Conservation (phyloP, 768 basidiomycete genomes). For the Kwoniella shandongensis region DNA sequence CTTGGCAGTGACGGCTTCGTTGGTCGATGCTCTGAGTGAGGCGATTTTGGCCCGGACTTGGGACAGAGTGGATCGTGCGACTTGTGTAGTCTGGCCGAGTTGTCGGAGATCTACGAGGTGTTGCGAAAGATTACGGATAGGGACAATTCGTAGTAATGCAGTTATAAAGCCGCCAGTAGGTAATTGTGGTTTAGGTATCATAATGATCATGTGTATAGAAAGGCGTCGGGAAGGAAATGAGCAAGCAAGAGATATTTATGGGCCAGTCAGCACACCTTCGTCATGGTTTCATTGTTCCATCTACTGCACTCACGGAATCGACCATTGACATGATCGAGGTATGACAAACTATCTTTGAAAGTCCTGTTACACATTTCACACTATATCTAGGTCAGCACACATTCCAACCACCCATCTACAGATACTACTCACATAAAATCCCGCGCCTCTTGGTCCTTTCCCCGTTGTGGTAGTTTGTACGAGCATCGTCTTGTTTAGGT, state of each 20-base stretch:
- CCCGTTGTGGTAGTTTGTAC: conserved; percentile 64
- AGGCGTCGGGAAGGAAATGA: no score
- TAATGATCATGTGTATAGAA: background rate
- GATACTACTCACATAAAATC: conserved; percentile 63
- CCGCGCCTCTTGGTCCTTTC: conserved; percentile 68
- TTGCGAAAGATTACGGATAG: background rate
- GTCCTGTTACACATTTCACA: conserved; percentile 89
- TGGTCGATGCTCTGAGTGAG: conserved; percentile 79
- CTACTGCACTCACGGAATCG: conserved; percentile 73
- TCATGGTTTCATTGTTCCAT: no score
- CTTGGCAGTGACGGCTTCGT: conserved; percentile 76
- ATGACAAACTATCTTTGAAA: conserved; percentile 89
- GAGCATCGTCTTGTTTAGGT: conserved; percentile 90
- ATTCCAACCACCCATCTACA: background rate
- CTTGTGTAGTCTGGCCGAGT: conserved; percentile 92
- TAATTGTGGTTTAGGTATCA: background rate
- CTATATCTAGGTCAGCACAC: conserved; percentile 23
- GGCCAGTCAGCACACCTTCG: no score
- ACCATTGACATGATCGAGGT: conserved; percentile 93
- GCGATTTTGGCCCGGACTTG: conserved; percentile 93
- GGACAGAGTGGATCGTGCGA: conserved; percentile 83
- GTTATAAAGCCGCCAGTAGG: background rate
- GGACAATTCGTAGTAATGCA: no score
- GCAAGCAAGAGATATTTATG: no score
- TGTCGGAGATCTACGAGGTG: conserved; percentile 71